These are phyloP conservation scores for Candida jianshihensis DNA, from an alignment of 805 yeast species.

Conservation along the genomic window DNA sequence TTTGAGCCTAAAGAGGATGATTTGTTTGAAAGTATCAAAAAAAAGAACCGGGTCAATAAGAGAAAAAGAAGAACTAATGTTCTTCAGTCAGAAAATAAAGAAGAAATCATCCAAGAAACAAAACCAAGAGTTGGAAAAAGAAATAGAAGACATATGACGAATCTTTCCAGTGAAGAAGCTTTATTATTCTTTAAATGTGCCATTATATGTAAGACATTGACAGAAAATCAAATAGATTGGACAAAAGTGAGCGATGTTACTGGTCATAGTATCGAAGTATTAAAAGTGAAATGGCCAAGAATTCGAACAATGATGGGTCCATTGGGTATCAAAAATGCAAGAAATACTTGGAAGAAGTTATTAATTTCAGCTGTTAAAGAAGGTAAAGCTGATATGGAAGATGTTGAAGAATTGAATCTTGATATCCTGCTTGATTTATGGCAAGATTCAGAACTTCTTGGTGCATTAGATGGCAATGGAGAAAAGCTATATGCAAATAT, in stretches of 20 bases:
- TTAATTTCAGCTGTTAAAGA: conserved; percentile 52
- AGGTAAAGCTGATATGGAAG: conserved; percentile 42
- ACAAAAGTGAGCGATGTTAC: conserved; percentile 46
- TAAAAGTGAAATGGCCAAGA: conserved; percentile 65
- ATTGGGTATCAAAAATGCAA: conserved; percentile 46
- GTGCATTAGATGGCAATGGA: conserved; percentile 8
- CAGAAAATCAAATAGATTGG: conserved; percentile 58
- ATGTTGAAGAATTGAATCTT: conserved; percentile 45
- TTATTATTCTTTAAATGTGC: conserved; percentile 48
- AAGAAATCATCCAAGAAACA: too few species aligned
- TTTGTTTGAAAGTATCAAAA: too few species aligned
- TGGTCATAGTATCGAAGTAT: conserved; percentile 33
- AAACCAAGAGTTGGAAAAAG: too few species aligned
- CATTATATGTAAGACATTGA: conserved; percentile 59
- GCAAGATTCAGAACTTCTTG: conserved; percentile 43
- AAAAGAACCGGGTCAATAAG: too few species aligned
- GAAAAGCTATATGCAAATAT: conserved; percentile 28
- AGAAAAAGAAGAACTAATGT: neutral
- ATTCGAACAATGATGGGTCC: conserved; percentile 56
- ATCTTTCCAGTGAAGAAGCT: conserved; percentile 14
- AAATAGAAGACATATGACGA: conserved; percentile 14
- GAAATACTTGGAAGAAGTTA: conserved; percentile 59
- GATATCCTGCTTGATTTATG: conserved; percentile 53
- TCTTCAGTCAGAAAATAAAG: neutral
- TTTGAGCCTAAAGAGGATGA: too few species aligned